These are phyloP conservation scores for Acanthamoeba royreba DNA, from an alignment of 208 protist genomes.

Conservation along the genomic window DNA sequence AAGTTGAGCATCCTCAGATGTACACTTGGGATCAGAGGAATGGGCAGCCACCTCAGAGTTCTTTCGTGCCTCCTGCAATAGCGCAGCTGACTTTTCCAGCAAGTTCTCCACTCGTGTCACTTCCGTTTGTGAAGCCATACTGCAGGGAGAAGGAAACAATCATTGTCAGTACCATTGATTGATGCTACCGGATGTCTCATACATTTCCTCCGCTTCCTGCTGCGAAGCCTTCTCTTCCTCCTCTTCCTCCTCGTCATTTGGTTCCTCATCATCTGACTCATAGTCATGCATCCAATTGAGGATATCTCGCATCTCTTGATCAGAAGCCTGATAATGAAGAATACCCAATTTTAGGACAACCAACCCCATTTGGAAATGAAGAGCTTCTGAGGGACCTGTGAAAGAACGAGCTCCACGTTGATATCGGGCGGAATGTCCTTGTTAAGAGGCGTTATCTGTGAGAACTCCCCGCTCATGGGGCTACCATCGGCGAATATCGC, in stretches of 20 bases:
- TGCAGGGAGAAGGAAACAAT: background rate
- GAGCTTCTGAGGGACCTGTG: background rate
- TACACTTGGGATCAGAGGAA: background rate
- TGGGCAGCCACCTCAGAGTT: background rate
- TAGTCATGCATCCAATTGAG: slow-evolving; percentile 47
- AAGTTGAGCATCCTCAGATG: background rate
- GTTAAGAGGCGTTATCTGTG: background rate
- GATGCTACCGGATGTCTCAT: no score
- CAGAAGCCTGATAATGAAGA: slow-evolving; percentile 18
- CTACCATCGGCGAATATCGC: background rate
- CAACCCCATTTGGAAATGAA: background rate
- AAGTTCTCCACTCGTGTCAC: background rate
- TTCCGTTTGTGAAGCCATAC: background rate
- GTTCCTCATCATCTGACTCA: background rate
- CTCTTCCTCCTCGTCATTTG: slow-evolving; percentile 14
- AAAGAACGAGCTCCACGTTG: slow-evolving; percentile 39
- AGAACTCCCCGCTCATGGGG: background rate
- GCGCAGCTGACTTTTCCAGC: background rate
- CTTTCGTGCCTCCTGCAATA: background rate
- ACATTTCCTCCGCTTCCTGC: background rate
- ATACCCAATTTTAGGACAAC: background rate
- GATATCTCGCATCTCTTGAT: background rate
- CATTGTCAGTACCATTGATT: no score
- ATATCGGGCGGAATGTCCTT: background rate
- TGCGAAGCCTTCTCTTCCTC: background rate